phyloP scores from a whole-genome alignment of 1,139 yeast genomes.

The Debaryomyces sp. region DNA sequence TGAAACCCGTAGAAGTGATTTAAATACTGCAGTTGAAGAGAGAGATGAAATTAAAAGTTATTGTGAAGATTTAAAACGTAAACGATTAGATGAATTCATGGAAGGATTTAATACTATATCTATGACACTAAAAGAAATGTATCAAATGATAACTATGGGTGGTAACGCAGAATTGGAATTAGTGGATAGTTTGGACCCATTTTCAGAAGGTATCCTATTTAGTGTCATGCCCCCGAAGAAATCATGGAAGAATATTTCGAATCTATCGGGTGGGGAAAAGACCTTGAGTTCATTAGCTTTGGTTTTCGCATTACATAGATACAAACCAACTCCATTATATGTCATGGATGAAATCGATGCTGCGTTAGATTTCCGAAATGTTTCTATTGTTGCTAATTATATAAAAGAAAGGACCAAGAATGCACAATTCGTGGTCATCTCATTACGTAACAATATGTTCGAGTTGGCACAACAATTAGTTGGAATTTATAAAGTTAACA shows the following conservation, averaged over 20 bases:
- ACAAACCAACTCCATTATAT: constrained; percentile 95
- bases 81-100: constrained; percentile 88
- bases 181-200: constrained; percentile 97
- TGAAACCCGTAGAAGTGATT: constrained; percentile 59
- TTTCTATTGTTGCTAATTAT: constrained; percentile 95
- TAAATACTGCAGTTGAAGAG: constrained; percentile 65
- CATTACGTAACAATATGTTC: constrained; percentile 95
- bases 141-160: constrained; percentile 98
- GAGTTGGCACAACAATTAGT: constrained; percentile 92
- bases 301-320: constrained; percentile 94
- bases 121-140: constrained; percentile 91
- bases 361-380: constrained; percentile 95
- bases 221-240: constrained; percentile 99
- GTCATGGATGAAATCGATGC: constrained; percentile 99
- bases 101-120: constrained; percentile 88
- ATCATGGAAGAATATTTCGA: constrained; percentile 94
- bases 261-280: constrained; percentile 97
- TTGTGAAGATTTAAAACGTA: constrained; percentile 72
- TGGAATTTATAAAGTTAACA: constrained; percentile 92
- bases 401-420: constrained; percentile 93
- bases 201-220: constrained; percentile 93
- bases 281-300: constrained; percentile 93
- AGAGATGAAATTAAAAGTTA: constrained; percentile 67
- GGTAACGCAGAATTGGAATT: constrained; percentile 97
- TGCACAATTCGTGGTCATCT: constrained; percentile 95